phyloP scores from a whole-genome alignment of 192 early-diverging fungal species.

The Cladochytrium replicatum region DNA sequence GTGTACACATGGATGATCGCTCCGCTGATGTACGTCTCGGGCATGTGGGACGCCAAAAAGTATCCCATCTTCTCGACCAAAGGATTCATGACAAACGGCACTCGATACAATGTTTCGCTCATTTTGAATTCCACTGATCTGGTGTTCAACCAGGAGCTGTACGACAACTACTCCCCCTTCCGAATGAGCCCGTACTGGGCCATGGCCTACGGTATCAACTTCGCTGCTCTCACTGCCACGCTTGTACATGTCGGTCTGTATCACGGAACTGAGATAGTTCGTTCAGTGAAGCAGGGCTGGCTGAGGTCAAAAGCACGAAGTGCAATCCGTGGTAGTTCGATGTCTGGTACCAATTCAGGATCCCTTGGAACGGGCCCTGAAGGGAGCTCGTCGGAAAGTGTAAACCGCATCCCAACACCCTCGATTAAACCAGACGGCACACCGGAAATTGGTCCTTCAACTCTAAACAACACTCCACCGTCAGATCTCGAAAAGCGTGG shows the following conservation, averaged over 20 bases:
- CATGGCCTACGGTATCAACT: neutral
- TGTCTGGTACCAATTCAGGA: too few relatives aligned
- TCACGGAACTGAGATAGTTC: too few relatives aligned
- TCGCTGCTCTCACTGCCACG: too few relatives aligned
- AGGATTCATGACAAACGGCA: conserved; percentile 4
- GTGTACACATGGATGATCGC: conserved; percentile 65
- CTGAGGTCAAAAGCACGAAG: too few relatives aligned
- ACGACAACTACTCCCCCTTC: conserved; percentile 1
- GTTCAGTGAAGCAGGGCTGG: too few relatives aligned
- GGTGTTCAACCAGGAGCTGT: neutral
- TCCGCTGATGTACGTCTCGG: conserved; percentile 28
- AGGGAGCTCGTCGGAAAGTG: too few relatives aligned
- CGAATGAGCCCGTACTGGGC: conserved; percentile 5
- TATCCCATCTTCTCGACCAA: conserved; percentile 11
- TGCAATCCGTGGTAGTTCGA: too few relatives aligned
- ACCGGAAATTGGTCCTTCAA: conserved; percentile 6
- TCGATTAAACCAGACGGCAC: too few relatives aligned
- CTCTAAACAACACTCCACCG: conserved; percentile 6
- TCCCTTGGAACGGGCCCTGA: too few relatives aligned
- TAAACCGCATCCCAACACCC: too few relatives aligned
- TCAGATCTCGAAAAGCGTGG: neutral
- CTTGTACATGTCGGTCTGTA: too few relatives aligned
- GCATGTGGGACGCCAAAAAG: conserved; percentile 17
- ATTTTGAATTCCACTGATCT: conserved; percentile 12
- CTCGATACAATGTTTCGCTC: conserved; percentile 1